Conservation (phyloP, 106 monocot genomes). For the Dendrobium huoshanense region DNA sequence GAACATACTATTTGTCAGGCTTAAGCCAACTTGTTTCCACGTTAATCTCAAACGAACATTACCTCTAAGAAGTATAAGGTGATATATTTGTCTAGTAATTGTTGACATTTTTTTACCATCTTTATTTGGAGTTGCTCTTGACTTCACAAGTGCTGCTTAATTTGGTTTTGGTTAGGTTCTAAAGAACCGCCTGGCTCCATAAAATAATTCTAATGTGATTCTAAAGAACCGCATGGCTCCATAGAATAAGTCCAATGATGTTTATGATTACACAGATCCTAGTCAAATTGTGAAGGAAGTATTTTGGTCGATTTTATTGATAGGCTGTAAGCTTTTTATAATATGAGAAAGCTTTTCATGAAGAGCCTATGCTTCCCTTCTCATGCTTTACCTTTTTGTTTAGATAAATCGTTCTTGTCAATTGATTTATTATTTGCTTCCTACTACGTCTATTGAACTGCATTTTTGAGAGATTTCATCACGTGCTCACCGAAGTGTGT, state of each 20-base stretch:
- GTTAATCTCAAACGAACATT: too few relatives aligned
- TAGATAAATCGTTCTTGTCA: background rate
- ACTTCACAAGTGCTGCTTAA: background rate
- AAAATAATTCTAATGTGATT: background rate
- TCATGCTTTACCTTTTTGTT: background rate
- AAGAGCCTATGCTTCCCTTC: background rate
- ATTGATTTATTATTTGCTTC: background rate
- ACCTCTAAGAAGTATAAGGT: too few relatives aligned
- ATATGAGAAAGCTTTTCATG: background rate
- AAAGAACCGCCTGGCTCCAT: background rate
- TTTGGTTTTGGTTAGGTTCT: background rate
- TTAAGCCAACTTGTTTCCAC: background rate
- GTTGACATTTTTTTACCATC: background rate
- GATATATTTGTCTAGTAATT: background rate
- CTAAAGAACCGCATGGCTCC: background rate
- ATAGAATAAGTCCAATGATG: background rate
- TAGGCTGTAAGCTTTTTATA: background rate
- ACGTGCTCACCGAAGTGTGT: too few relatives aligned
- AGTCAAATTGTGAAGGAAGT: background rate
- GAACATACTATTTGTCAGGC: background rate
- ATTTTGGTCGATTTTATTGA: background rate
- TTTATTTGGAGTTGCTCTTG: background rate
- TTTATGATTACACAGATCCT: background rate
- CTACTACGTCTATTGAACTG: background rate
- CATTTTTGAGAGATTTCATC: background rate